These are phyloP conservation scores for Russula emetica DNA, from an alignment of 768 basidiomycete species.

Conservation along the genomic window DNA sequence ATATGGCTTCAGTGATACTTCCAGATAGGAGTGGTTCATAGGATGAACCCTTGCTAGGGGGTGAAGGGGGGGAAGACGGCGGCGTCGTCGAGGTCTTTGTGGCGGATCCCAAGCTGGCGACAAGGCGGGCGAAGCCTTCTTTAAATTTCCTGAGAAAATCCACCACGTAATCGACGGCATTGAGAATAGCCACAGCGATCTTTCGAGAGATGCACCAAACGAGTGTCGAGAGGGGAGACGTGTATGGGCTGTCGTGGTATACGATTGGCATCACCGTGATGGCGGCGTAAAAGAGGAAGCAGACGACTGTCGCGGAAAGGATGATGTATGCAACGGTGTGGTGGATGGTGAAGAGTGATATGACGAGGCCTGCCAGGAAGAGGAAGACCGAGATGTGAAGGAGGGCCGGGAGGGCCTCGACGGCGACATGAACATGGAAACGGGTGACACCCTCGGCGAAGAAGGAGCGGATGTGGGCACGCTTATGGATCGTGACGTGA, in stretches of 20 bases:
- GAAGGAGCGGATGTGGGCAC: slow-evolving; percentile 12
- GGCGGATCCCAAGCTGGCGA: not conserved
- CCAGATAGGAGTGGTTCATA: not conserved
- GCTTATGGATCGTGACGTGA: slow-evolving; percentile 11
- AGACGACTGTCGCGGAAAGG: not conserved
- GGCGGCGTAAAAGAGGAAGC: not conserved
- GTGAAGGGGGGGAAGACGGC: not conserved
- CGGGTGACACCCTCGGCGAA: slow-evolving; percentile 6
- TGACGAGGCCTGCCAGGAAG: slow-evolving; percentile 19
- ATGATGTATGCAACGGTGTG: slow-evolving; percentile 9
- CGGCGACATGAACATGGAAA: not conserved
- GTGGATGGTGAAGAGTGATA: slow-evolving; percentile 17
- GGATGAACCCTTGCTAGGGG: not conserved
- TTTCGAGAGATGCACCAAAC: slow-evolving; percentile 6
- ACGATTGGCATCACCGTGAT: slow-evolving; percentile 17
- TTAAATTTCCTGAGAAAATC: not conserved
- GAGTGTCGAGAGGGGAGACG: slow-evolving; percentile 4
- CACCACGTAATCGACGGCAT: not conserved
- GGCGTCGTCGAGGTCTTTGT: not conserved
- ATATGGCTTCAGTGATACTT: not conserved
- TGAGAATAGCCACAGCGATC: not conserved
- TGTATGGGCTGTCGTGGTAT: slow-evolving; percentile 9
- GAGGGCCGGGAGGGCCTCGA: slow-evolving; percentile 15
- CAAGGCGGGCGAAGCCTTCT: not conserved
- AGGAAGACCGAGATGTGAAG: slow-evolving; percentile 20